Evolutionary conservation across 345 rosid genomes (phyloP).

Genomic region (Mangifera indica): DNA sequence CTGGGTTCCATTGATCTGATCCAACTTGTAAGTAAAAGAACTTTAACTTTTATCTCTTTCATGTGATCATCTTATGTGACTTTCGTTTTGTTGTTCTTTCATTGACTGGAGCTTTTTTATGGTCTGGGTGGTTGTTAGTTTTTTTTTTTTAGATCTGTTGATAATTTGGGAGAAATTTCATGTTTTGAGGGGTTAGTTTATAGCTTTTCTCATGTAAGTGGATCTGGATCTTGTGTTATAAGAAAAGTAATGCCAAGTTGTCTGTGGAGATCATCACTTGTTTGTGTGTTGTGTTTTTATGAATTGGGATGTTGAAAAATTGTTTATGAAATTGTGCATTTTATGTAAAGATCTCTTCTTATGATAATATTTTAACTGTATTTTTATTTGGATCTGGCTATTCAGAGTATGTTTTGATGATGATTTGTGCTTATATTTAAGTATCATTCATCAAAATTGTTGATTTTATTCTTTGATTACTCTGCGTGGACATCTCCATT

Average conservation of each 20-base stretch:
- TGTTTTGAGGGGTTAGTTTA: neutral
- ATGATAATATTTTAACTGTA: neutral
- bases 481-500: neutral
- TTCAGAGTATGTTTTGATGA: neutral
- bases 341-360: constrained; percentile 4
- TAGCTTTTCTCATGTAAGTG: constrained; percentile 7
- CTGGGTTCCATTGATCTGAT: constrained; percentile 9
- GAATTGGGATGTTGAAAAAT: constrained; percentile 4
- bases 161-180: neutral
- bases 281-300: neutral
- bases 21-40: constrained; percentile 1
- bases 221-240: constrained; percentile 18
- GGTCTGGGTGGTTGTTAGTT: constrained; percentile 12
- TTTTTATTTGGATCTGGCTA: constrained; percentile 7
- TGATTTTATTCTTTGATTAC: constrained; percentile 2
- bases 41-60: neutral
- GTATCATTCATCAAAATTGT: neutral
- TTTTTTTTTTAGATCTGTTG: constrained; percentile 23
- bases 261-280: constrained; percentile 2
- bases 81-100: neutral
- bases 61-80: neutral
- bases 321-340: neutral
- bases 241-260: neutral
- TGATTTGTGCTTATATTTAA: neutral
- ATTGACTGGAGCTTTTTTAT: neutral